These are phyloP conservation scores for Pythium aphanidermatum DNA, from an alignment of 352 stramenopile genomes.

Conservation along the genomic window DNA sequence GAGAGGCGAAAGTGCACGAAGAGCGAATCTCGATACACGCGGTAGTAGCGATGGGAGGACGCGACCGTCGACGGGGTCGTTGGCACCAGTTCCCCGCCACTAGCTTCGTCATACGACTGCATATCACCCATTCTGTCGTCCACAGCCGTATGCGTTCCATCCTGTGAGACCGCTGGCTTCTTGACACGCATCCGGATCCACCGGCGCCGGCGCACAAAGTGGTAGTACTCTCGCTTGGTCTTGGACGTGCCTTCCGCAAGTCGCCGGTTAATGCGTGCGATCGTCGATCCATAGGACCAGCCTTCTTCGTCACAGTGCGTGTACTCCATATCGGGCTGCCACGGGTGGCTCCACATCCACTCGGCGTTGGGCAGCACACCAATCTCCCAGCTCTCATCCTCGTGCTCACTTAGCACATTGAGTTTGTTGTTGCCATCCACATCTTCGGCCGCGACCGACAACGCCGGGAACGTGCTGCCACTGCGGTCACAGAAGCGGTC, in stretches of 20 bases:
- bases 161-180: conserved; percentile 26
- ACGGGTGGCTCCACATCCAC: conserved; percentile 83
- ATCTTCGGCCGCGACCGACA: conserved; percentile 43
- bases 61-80: neutral
- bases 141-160: neutral
- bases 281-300: conserved; percentile 82
- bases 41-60: conserved; percentile 38
- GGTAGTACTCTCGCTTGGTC: conserved; percentile 67
- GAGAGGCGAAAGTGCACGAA: conserved; percentile 54
- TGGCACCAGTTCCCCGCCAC: neutral
- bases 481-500: conserved; percentile 79
- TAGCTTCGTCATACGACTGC: neutral
- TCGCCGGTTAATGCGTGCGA: conserved; percentile 75
- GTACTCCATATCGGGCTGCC: conserved; percentile 69
- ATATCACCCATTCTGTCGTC: neutral
- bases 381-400: conserved; percentile 39
- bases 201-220: conserved; percentile 65
- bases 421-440: conserved; percentile 42
- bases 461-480: conserved; percentile 53
- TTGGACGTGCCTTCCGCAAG: conserved; percentile 72
- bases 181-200: conserved; percentile 79
- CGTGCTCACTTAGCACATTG: conserved; percentile 30
- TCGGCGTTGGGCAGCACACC: conserved; percentile 52
- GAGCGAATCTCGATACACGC: conserved; percentile 56
- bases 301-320: conserved; percentile 80